phyloP scores from a whole-genome alignment of 2,329 filamentous ascomycete genomes.

The Cyphellophora attinorum region DNA sequence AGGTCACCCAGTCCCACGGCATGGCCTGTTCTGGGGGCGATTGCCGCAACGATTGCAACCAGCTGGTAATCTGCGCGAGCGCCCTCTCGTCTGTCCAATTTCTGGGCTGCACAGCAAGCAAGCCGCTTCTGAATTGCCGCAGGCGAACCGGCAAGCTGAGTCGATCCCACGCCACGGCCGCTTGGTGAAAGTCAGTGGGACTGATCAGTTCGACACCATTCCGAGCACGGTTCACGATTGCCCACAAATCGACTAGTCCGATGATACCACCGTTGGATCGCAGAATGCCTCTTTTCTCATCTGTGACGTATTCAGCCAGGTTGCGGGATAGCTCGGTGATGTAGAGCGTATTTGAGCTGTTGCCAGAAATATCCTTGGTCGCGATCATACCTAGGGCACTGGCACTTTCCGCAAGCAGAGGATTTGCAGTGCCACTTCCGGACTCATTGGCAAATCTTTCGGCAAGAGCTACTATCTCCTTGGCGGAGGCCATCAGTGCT shows the following conservation, averaged over 20 bases:
- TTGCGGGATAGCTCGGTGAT: conserved; percentile 78
- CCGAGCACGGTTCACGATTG: conserved; percentile 84
- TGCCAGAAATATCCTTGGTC: conserved; percentile 87
- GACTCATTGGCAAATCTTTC: conserved; percentile 71
- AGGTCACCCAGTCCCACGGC: conserved; percentile 65
- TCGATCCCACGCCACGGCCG: conserved; percentile 77
- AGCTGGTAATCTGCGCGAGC: conserved; percentile 62
- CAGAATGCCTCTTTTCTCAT: conserved; percentile 70
- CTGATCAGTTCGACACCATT: conserved; percentile 92
- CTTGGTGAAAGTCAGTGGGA: conserved; percentile 83
- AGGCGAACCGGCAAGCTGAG: conserved; percentile 78
- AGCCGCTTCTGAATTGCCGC: conserved; percentile 80
- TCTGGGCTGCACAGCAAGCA: conserved; percentile 83
- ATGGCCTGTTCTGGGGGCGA: conserved; percentile 48
- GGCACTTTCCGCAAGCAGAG: conserved; percentile 71
- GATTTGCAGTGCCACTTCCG: conserved; percentile 52
- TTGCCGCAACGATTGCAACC: conserved; percentile 63
- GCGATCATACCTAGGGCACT: conserved; percentile 81
- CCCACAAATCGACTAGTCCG: conserved; percentile 83
- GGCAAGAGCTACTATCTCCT: conserved; percentile 87
- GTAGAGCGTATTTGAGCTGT: conserved; percentile 71
- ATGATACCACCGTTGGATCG: conserved; percentile 78
- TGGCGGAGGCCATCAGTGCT: conserved; percentile 92
- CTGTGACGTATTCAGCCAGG: conserved; percentile 78
- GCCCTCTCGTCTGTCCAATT: conserved; percentile 89